Evolutionary conservation across 495 filamentous ascomycete genomes (phyloP), one percentile per base, ranked within the genome.

Genomic region (Staphylotrichum tortipilum): DNA sequence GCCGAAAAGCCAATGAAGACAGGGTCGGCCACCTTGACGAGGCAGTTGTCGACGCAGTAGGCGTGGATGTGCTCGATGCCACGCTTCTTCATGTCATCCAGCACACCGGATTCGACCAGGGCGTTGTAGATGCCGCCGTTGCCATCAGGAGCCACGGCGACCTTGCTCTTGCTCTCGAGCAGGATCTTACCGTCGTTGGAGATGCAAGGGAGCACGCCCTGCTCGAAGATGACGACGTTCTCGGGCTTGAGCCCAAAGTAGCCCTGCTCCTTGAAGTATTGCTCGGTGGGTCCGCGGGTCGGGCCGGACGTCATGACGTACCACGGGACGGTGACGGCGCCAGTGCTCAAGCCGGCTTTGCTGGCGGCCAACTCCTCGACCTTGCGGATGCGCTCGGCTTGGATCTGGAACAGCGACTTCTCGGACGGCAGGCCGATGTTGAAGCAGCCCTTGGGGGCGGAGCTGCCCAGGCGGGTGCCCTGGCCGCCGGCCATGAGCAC

Each of bases 281-380:
- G 77, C 76, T 95, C 87, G 7, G 92, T 99, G 9, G 89, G 86
- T 46, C 80, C 79, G 56, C 90, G 79, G 11, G 92, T 99, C n/a
- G 92, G 94, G 9, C 92, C 92, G 58, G 88, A 94, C 52, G 92
- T 99, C 92, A 99, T 99, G 61, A 99, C 85, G 71, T 97, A 99
- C 92, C 92, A 99, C 7, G 92, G 94, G 26, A 99, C 82, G 7
- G 83, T 78, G 26, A 86, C 84, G 50, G 78, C 75, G 55, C 23
- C 14, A n/a, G 72, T 62, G 24, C 50, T 64, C 39, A 21, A 29
- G 41, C 61, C 82, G 15, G 78, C 78, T 42, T 82, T 76, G 51
- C 78, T 74, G 73, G 86, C 82, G n/a, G 89, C 89, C 47, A 97
- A 70, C 47, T 79, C 62, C 68, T 97, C 87, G n/a, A 95, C 68